Conservation (phyloP, 2,329 filamentous ascomycete species). For the Blumeria graminis region DNA sequence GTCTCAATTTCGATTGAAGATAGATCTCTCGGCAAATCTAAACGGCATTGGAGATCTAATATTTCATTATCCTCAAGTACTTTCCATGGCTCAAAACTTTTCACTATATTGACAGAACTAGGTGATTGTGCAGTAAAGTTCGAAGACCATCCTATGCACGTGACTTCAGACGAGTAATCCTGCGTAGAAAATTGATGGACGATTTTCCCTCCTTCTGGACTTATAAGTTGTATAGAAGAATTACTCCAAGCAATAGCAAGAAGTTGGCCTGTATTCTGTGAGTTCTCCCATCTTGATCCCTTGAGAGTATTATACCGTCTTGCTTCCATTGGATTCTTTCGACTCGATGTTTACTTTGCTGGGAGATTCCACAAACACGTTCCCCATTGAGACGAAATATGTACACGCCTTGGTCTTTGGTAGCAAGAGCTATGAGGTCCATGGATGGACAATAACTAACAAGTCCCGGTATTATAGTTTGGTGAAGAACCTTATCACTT, state of each 20-base stretch:
- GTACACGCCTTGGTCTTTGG: slow-evolving; percentile 41
- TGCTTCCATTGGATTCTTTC: slow-evolving; percentile 17
- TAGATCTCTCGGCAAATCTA: slow-evolving; percentile 46
- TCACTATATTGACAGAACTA: slow-evolving; percentile 2
- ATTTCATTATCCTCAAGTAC: too few species aligned
- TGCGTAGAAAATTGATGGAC: slow-evolving; percentile 38
- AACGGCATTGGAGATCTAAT: background rate
- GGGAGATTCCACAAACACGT: slow-evolving; percentile 27
- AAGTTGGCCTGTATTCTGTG: slow-evolving; percentile 31
- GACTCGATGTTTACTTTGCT: slow-evolving; percentile 16
- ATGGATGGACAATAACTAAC: slow-evolving; percentile 63
- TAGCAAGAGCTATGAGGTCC: slow-evolving; percentile 56
- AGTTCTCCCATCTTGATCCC: background rate
- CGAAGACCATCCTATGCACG: slow-evolving; percentile 19
- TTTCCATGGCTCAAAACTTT: too few species aligned
- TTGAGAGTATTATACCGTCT: slow-evolving; percentile 10
- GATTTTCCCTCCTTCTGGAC: slow-evolving; percentile 58
- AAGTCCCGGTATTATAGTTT: slow-evolving; percentile 29
- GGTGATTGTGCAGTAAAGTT: slow-evolving; percentile 9
- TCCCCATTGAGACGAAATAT: slow-evolving; percentile 64
- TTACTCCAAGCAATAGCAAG: slow-evolving; percentile 70
- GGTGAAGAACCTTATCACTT: slow-evolving; percentile 32
- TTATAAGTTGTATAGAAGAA: slow-evolving; percentile 51
- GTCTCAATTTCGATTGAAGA: slow-evolving; percentile 53
- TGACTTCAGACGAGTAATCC: slow-evolving; percentile 18